Evolutionary conservation across 2,329 filamentous ascomycete genomes (phyloP).

Genomic region (Claviceps arundinis): DNA sequence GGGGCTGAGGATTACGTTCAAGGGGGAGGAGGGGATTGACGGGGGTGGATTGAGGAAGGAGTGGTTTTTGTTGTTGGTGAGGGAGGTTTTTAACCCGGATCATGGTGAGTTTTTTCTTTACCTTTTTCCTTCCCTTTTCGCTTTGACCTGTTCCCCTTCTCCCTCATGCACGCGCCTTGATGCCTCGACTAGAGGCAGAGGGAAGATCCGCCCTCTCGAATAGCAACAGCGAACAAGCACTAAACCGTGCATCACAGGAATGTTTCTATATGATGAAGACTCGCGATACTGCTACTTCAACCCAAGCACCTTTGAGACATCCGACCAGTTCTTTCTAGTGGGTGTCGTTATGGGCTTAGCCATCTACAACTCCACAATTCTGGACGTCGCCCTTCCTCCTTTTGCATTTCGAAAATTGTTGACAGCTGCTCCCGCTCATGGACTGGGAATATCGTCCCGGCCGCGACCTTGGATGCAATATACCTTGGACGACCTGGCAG

Average conservation of each 20-base stretch:
- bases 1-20: slow-evolving; percentile 70
- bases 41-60: slow-evolving; percentile 83
- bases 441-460: slow-evolving; percentile 39
- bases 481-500: slow-evolving; percentile 68
- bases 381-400: slow-evolving; percentile 76
- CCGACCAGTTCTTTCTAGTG: slow-evolving; percentile 82
- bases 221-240: too few relatives aligned
- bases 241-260: slow-evolving; percentile 35
- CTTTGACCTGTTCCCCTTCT: background rate
- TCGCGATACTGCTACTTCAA: slow-evolving; percentile 91
- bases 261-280: slow-evolving; percentile 86
- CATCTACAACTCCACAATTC: slow-evolving; percentile 88
- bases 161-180: too few relatives aligned
- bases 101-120: slow-evolving; percentile 50
- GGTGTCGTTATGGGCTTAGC: slow-evolving; percentile 78
- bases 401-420: slow-evolving; percentile 84
- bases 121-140: background rate
- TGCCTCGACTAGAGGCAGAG: too few relatives aligned
- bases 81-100: slow-evolving; percentile 83
- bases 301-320: slow-evolving; percentile 75
- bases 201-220: too few relatives aligned
- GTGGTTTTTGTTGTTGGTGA: slow-evolving; percentile 80
- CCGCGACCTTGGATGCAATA: slow-evolving; percentile 54
- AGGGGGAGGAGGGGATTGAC: slow-evolving; percentile 82
- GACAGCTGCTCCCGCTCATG: slow-evolving; percentile 54